A percentile compares a stretch with the other conserved stretches of the same genome.
Evolutionary conservation across 805 yeast genomes (phyloP).

Genomic region (Candida rishiriensis): DNA sequence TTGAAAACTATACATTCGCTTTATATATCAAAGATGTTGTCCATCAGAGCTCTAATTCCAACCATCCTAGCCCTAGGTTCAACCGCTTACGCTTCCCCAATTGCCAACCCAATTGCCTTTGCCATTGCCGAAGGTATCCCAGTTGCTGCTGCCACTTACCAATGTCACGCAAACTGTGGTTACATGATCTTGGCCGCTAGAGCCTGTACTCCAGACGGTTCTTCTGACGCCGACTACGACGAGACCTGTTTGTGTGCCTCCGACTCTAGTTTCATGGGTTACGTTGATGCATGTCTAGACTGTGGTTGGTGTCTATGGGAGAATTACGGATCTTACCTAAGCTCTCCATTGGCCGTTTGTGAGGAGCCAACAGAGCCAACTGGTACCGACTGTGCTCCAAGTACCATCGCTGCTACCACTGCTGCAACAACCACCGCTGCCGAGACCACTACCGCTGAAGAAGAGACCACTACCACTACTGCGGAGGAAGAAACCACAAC

Average conservation of each 20-base stretch:
- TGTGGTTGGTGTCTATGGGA: constrained; percentile 38
- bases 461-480: constrained; percentile 11
- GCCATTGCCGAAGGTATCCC: constrained; percentile 9
- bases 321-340: constrained; percentile 30
- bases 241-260: constrained; percentile 28
- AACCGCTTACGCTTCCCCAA: constrained; percentile 12
- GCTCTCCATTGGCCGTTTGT: constrained; percentile 29
- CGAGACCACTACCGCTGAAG: constrained; percentile 12
- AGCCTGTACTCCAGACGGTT: constrained; percentile 19
- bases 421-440: constrained; percentile 9
- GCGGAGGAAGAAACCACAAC: constrained; percentile 3
- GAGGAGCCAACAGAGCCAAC: constrained; percentile 30
- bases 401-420: constrained; percentile 6
- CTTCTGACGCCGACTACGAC: constrained; percentile 29
- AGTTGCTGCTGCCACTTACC: constrained; percentile 25
- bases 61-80: constrained; percentile 5
- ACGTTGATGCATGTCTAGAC: constrained; percentile 28
- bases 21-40: not conserved
- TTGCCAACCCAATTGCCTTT: constrained; percentile 21
- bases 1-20: not conserved
- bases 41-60: constrained; percentile 3
- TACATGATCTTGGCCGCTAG: constrained; percentile 27
- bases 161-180: constrained; percentile 32
- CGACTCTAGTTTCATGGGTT: constrained; percentile 22
- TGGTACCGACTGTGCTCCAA: constrained; percentile 26